phyloP scores from a whole-genome alignment of 2,329 filamentous ascomycete species.

The Penicillium sp. region DNA sequence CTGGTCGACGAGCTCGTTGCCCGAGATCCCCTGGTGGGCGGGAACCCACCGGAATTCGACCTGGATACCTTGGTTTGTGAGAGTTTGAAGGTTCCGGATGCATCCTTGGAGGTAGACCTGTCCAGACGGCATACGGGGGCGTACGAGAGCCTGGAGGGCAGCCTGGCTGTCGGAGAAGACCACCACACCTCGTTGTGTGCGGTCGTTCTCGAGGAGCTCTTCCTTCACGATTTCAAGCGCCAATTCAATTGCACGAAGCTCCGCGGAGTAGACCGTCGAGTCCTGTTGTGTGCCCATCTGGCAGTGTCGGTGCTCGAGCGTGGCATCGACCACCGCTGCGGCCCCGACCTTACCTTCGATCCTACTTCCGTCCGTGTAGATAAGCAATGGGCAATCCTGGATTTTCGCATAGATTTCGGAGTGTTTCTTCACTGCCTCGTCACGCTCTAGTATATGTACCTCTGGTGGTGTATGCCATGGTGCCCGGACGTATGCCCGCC shows the following conservation, averaged over 20 bases:
- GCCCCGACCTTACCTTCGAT: not conserved
- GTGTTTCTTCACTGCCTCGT: not conserved
- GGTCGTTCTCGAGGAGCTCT: not conserved
- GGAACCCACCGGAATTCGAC: not conserved
- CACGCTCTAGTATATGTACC: not conserved
- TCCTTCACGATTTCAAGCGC: not conserved
- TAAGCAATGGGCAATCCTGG: not conserved
- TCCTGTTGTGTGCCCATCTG: not conserved
- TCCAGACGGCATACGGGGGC: not conserved
- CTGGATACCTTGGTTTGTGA: not conserved
- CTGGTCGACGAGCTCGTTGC: not conserved
- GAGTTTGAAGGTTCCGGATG: not conserved
- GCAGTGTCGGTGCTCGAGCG: not conserved
- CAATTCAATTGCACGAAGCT: slow-evolving; percentile 1
- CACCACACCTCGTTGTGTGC: not conserved
- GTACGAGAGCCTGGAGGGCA: not conserved
- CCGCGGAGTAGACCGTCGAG: not conserved
- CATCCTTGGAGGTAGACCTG: not conserved
- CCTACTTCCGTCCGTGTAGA: slow-evolving; percentile 3
- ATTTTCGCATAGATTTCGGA: not conserved
- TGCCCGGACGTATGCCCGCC: not conserved
- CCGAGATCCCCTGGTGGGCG: not conserved
- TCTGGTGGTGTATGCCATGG: not conserved
- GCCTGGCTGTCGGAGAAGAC: not conserved
- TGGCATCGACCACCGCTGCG: not conserved